A percentile compares a stretch with the other conserved stretches of the same genome.
Conservation (phyloP, 2,329 filamentous ascomycete genomes). For the Botrytis galanthina region DNA sequence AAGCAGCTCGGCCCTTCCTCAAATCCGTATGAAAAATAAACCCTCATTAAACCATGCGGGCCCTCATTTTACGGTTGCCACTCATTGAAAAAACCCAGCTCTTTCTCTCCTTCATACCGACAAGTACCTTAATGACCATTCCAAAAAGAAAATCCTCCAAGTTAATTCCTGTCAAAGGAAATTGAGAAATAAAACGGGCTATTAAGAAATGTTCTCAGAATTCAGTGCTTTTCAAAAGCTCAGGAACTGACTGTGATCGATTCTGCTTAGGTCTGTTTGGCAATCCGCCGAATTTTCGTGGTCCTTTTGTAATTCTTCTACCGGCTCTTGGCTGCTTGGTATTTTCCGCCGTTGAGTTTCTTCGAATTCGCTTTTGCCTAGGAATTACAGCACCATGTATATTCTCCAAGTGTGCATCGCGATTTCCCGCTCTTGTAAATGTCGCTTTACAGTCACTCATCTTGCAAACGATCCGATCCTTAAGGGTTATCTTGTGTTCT, state of each 20-base stretch:
- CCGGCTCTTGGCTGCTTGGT: neutral
- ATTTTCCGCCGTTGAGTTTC: neutral
- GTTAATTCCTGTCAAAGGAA: neutral
- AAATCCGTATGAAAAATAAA: neutral
- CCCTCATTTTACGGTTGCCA: neutral
- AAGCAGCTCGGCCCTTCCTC: neutral
- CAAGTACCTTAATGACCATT: too few species aligned
- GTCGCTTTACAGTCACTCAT: conserved; percentile 27
- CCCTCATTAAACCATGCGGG: neutral
- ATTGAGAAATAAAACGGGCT: neutral
- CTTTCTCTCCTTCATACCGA: neutral
- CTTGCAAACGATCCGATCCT: conserved; percentile 24
- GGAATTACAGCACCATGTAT: accelerated
- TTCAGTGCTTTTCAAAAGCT: neutral
- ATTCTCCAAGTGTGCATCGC: conserved; percentile 25
- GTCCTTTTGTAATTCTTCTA: neutral
- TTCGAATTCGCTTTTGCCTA: neutral
- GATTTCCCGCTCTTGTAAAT: conserved; percentile 34
- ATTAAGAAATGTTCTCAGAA: neutral
- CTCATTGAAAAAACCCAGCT: neutral
- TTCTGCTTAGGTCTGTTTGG: neutral
- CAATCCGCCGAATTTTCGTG: neutral
- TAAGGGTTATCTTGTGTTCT: conserved; percentile 26
- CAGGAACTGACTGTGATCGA: neutral
- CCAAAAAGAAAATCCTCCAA: too few species aligned